phyloP scores from a whole-genome alignment of 257 asterid species.

The Plantago ovata region DNA sequence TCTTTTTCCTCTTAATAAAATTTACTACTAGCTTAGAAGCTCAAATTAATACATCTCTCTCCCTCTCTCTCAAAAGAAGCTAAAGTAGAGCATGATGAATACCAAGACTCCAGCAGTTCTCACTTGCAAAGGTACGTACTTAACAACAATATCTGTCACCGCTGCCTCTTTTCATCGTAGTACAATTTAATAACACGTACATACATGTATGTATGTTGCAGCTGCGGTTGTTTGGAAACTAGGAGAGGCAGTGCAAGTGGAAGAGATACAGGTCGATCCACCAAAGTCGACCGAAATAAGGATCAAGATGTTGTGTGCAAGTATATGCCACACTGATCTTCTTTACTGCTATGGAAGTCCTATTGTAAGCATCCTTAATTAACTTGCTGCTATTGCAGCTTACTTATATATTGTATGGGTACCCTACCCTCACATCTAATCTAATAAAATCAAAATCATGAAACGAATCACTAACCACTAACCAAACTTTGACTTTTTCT shows the following conservation, averaged over 20 bases:
- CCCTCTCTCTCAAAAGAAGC: too few species aligned
- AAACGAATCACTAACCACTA: neutral
- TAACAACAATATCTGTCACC: neutral
- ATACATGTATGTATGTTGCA: conserved; percentile 16
- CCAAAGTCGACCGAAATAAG: conserved; percentile 53
- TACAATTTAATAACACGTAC: neutral
- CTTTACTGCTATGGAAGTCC: conserved; percentile 39
- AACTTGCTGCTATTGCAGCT: too few species aligned
- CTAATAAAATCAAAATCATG: too few species aligned
- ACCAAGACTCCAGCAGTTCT: conserved; percentile 28
- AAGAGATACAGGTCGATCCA: conserved; percentile 52
- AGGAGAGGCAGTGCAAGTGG: conserved; percentile 39
- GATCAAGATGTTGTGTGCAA: conserved; percentile 59
- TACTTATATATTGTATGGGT: too few species aligned
- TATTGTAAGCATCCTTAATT: conserved; percentile 29
- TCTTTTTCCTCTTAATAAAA: too few species aligned
- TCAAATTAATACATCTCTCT: too few species aligned
- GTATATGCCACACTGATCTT: conserved; percentile 62
- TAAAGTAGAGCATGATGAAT: neutral
- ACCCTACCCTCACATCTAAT: too few species aligned
- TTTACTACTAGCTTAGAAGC: too few species aligned
- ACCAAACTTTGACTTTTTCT: neutral
- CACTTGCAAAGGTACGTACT: conserved; percentile 40
- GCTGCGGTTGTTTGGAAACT: conserved; percentile 49
- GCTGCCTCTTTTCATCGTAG: neutral